Base-by-base conservation (phyloP, 148 eudicot species). In the Chenopodium album region DNA sequence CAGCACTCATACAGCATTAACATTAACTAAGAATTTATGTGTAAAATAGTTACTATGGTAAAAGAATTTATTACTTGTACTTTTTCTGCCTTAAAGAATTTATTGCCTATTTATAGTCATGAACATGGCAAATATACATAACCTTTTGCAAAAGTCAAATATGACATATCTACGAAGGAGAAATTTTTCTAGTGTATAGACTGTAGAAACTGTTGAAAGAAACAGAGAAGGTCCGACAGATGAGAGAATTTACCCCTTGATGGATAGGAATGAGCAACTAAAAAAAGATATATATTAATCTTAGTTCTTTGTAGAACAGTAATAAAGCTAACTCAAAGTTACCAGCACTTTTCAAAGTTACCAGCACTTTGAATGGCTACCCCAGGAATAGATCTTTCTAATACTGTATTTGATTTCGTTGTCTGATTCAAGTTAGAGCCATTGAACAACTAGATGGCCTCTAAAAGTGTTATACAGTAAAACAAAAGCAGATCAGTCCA, bases 331-430 rank as follows among this genome's bases (percentile, higher is more conserved):
- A 28, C n/a, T 54, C 50, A 41, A 78, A 79, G 76, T 67, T 28
- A 54, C 75, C 54, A 72, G 31, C 54, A 16, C 62, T 47, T 59
- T 75, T 54, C 50, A 41, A 78, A 79, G 76, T 67, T 28, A 54
- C 75, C 54, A 72, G 31, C 54, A 16, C 62, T 47, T 59, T 75
- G 29, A 26, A 54, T 62, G 69, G 71, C 64, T 59, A 46, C 23
- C 32, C 31, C 70, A 71, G 67, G 67, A 66, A 37, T 66, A 83
- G 17, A 79, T 67, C 79, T 34, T 75, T 75, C 52, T 7, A 75
- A 9, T 46, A 4, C 62, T 79, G 75, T 71, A 69, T 31, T 19
- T 74, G 82, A 83, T 83, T 68, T 79, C 59, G 48, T 29, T 84
- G 85, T 79, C 86, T 84, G 79, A 71, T 32, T 31, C 23, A 79